Evolutionary conservation across 768 basidiomycete species (phyloP).

Genomic region (Boletus fagicola): DNA sequence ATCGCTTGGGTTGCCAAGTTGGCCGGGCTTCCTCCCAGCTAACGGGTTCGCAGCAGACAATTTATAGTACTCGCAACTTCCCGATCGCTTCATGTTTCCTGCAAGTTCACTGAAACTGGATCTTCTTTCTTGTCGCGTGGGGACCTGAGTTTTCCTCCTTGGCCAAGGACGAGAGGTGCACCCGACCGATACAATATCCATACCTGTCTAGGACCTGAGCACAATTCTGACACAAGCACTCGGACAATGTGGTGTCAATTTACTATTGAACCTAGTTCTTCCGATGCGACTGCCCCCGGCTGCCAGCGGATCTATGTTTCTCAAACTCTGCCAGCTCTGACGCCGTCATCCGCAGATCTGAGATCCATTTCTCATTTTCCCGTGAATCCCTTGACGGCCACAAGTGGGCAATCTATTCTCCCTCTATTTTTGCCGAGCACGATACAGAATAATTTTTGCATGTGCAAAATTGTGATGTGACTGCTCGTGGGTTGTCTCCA

Average conservation of each 20-base stretch:
- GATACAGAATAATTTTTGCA: conserved; percentile 29
- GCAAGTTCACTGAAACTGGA: conserved; percentile 2
- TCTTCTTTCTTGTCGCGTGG: conserved; percentile 19
- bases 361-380: conserved; percentile 31
- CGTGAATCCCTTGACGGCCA: conserved; percentile 35
- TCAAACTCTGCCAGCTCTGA: conserved; percentile 27
- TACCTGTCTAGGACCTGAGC: background rate
- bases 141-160: conserved; percentile 8
- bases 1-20: conserved; percentile 8
- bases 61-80: conserved; percentile 19
- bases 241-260: conserved; percentile 16
- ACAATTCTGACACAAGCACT: conserved; percentile 4
- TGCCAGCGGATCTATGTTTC: conserved; percentile 33
- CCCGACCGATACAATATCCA: background rate
- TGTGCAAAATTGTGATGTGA: conserved; percentile 22
- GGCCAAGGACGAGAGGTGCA: background rate
- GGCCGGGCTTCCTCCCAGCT: conserved; percentile 13
- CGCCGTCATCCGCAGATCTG: conserved; percentile 33
- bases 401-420: conserved; percentile 32
- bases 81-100: conserved; percentile 21
- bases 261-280: conserved; percentile 19
- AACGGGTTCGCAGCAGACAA: conserved; percentile 12
- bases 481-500: conserved; percentile 24
- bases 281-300: conserved; percentile 21
- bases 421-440: conserved; percentile 34